Evolutionary conservation across 1,284 basidiomycete genomes (phyloP).

Genomic region (Cutaneotrichosporon cyanovorans): DNA sequence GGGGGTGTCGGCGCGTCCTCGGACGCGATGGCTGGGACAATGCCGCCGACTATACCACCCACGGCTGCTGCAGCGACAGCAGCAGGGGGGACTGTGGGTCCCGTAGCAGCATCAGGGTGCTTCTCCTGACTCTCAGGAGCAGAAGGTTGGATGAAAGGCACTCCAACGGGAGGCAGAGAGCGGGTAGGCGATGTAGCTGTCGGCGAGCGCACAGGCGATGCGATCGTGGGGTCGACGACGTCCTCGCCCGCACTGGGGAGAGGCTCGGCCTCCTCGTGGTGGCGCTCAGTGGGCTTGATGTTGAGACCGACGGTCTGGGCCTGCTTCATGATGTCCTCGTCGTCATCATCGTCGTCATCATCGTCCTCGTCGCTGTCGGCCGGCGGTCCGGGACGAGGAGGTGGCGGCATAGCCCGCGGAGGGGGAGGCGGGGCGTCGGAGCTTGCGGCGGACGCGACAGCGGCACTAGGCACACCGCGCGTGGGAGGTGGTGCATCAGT

Average conservation of each 20-base stretch:
- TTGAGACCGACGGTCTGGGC: constrained; percentile 19
- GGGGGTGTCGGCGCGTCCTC: constrained; percentile 16
- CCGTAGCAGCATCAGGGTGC: neutral
- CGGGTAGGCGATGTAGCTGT: constrained; percentile 15
- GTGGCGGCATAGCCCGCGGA: constrained; percentile 2
- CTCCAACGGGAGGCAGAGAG: too few relatives aligned
- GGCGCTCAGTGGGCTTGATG: constrained; percentile 7
- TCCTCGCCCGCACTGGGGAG: constrained; percentile 1
- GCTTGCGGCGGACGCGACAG: constrained; percentile 4
- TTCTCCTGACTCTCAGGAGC: too few relatives aligned
- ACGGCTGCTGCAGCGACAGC: neutral
- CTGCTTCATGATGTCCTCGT: constrained; percentile 24
- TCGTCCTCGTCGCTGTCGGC: constrained; percentile 24
- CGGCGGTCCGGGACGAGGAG: constrained; percentile 10
- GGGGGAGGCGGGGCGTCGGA: constrained; percentile 16
- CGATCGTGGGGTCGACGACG: constrained; percentile 2
- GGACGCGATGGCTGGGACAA: too few relatives aligned
- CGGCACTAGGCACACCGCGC: too few relatives aligned
- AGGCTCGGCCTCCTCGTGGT: constrained; percentile 14
- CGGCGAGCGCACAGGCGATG: constrained; percentile 8
- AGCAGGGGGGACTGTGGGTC: neutral
- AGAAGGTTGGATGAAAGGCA: too few relatives aligned
- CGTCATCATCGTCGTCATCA: constrained; percentile 28
- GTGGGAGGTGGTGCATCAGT: too few relatives aligned
- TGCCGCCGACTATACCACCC: too few relatives aligned